Evolutionary conservation across 73 alveolate genomes (phyloP).

Genomic region (Paramecium biaurelia): DNA sequence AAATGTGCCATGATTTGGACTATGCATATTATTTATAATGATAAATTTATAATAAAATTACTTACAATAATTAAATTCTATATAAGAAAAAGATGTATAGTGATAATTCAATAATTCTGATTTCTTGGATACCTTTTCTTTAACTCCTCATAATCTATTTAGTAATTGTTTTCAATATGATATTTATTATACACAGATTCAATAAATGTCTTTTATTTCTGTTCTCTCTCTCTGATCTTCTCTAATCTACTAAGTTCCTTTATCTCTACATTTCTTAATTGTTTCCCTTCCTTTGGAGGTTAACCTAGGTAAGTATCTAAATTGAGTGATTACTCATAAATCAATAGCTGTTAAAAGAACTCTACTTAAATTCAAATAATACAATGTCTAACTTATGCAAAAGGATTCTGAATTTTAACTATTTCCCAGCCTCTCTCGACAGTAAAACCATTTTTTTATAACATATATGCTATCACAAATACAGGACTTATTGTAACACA

Average conservation of each 20-base stretch:
- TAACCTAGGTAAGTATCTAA: constrained; percentile 2
- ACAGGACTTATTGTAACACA: constrained; percentile 9
- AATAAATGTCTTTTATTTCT: neutral
- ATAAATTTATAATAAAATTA: no score
- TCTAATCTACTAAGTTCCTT: neutral
- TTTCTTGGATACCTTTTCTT: neutral
- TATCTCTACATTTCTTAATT: neutral
- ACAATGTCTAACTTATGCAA: constrained; percentile 15
- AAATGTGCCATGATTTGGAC: neutral
- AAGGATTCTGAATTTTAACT: constrained; percentile 8
- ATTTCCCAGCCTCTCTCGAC: constrained; percentile 41
- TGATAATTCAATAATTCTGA: neutral
- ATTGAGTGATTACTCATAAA: constrained; percentile 1
- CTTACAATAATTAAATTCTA: neutral
- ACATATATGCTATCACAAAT: neutral
- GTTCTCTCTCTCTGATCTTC: neutral
- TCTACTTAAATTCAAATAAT: neutral
- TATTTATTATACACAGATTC: neutral
- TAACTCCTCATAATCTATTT: constrained; percentile 27
- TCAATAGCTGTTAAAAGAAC: neutral
- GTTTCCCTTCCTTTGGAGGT: neutral
- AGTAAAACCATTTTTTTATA: neutral
- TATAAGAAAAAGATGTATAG: neutral
- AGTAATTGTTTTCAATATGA: neutral
- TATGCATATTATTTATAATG: neutral